A percentile compares a stretch with the other conserved stretches of the same genome.
These are phyloP conservation scores for Russula emetica DNA, from an alignment of 768 basidiomycete genomes.

Conservation along the genomic window DNA sequence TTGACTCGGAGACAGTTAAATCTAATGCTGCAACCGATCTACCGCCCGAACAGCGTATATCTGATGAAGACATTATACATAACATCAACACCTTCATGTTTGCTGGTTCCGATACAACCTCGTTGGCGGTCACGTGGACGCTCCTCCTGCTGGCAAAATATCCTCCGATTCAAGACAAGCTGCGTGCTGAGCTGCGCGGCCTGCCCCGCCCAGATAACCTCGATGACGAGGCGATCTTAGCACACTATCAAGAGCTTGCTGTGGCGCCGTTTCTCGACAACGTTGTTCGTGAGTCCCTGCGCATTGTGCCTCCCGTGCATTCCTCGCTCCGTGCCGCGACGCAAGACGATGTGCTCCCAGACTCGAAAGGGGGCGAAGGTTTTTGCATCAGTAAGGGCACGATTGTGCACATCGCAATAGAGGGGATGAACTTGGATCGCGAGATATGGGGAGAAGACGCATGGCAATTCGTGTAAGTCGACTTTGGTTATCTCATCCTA, in stretches of 20 bases:
- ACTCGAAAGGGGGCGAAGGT: slow-evolving; percentile 47
- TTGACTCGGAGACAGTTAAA: slow-evolving; percentile 51
- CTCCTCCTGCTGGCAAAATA: slow-evolving; percentile 68
- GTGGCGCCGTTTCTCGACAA: slow-evolving; percentile 70
- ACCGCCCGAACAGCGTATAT: slow-evolving; percentile 64
- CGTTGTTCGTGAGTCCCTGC: slow-evolving; percentile 67
- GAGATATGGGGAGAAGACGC: slow-evolving; percentile 76
- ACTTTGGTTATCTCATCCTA: background rate
- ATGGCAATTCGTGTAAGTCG: slow-evolving; percentile 68
- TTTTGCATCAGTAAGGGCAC: slow-evolving; percentile 62
- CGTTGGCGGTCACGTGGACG: slow-evolving; percentile 80
- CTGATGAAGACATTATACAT: slow-evolving; percentile 82
- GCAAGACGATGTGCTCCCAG: slow-evolving; percentile 73
- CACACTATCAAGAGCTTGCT: slow-evolving; percentile 56
- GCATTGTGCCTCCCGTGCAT: slow-evolving; percentile 77
- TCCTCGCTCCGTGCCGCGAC: slow-evolving; percentile 76
- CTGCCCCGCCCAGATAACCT: slow-evolving; percentile 39
- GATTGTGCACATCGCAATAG: slow-evolving; percentile 72
- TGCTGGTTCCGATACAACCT: slow-evolving; percentile 85
- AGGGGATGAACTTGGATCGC: slow-evolving; percentile 75
- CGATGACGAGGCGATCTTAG: slow-evolving; percentile 45
- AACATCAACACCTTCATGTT: slow-evolving; percentile 90
- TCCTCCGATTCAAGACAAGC: slow-evolving; percentile 59
- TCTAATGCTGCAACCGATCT: slow-evolving; percentile 74
- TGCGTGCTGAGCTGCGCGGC: slow-evolving; percentile 64